These are phyloP conservation scores for Coniella vitis DNA, from an alignment of 2,329 filamentous ascomycete species.

Conservation along the genomic window DNA sequence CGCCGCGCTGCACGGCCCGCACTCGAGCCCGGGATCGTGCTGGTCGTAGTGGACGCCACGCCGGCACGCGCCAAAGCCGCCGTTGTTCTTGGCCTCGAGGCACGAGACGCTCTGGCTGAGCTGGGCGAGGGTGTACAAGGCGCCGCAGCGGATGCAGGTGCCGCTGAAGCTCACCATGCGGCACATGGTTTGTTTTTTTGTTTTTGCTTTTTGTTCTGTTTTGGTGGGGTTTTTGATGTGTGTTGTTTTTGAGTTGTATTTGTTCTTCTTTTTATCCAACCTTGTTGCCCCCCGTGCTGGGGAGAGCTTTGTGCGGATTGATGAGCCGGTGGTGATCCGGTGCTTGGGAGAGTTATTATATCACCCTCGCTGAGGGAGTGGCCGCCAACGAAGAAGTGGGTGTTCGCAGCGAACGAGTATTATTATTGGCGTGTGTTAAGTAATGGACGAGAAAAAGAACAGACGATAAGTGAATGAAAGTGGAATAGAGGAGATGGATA, in stretches of 20 bases:
- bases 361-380: too few relatives aligned
- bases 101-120: conserved; percentile 40
- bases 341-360: too few relatives aligned
- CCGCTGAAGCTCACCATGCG: conserved; percentile 39
- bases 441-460: too few relatives aligned
- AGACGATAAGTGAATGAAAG: too few relatives aligned
- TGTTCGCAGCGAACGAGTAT: too few relatives aligned
- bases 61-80: conserved; percentile 36
- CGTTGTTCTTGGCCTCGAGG: conserved; percentile 43
- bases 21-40: conserved; percentile 42
- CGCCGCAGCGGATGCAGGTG: conserved; percentile 35
- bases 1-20: conserved; percentile 30
- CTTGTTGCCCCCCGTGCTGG: too few relatives aligned
- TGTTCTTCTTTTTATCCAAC: not conserved
- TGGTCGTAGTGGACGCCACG: conserved; percentile 34
- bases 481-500: too few relatives aligned
- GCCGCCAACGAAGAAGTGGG: too few relatives aligned
- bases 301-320: too few relatives aligned
- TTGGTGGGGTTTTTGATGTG: not conserved
- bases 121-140: conserved; percentile 35
- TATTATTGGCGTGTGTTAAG: not conserved
- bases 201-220: not conserved
- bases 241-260: not conserved
- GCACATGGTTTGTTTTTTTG: conserved; percentile 31
- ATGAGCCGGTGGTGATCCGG: not conserved